phyloP scores from a whole-genome alignment of 129 eudicot species.

The Rutidosis leptorrhynchoides region DNA sequence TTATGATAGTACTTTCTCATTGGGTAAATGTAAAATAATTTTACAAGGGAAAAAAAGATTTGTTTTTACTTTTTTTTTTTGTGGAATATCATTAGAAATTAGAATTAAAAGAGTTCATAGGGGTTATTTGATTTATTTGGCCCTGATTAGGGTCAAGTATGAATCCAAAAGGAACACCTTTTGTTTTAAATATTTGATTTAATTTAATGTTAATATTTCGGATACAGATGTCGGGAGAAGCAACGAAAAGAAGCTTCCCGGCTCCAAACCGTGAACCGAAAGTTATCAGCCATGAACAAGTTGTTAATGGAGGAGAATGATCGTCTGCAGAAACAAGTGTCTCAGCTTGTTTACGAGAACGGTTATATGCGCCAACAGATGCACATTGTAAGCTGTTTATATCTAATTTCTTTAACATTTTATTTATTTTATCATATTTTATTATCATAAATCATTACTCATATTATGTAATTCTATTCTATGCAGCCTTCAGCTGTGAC shows the following conservation, averaged over 20 bases:
- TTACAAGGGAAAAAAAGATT: not conserved
- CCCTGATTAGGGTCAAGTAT: not conserved
- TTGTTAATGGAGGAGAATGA: slow-evolving; percentile 96
- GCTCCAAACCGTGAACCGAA: slow-evolving; percentile 78
- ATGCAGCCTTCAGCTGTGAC: slow-evolving; percentile 59
- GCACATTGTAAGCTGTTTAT: slow-evolving; percentile 52
- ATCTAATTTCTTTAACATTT: not conserved
- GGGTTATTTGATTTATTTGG: not conserved
- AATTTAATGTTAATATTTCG: not conserved
- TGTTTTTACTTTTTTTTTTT: not conserved
- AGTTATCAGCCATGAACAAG: slow-evolving; percentile 83
- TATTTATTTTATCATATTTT: not conserved
- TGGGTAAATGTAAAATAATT: not conserved
- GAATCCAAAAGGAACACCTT: not conserved
- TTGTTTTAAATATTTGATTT: not conserved
- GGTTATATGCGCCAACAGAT: slow-evolving; percentile 84
- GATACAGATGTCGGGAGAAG: slow-evolving; percentile 79
- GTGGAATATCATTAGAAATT: slow-evolving; percentile 5
- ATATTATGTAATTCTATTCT: not conserved
- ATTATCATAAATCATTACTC: not conserved
- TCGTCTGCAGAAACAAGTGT: slow-evolving; percentile 94
- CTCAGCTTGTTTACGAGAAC: slow-evolving; percentile 85
- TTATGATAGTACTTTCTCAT: not conserved
- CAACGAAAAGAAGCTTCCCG: slow-evolving; percentile 81
- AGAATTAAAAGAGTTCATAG: slow-evolving; percentile 7